phyloP scores from a whole-genome alignment of 2,329 filamentous ascomycete species.

The Aureobasidium subglaciale region DNA sequence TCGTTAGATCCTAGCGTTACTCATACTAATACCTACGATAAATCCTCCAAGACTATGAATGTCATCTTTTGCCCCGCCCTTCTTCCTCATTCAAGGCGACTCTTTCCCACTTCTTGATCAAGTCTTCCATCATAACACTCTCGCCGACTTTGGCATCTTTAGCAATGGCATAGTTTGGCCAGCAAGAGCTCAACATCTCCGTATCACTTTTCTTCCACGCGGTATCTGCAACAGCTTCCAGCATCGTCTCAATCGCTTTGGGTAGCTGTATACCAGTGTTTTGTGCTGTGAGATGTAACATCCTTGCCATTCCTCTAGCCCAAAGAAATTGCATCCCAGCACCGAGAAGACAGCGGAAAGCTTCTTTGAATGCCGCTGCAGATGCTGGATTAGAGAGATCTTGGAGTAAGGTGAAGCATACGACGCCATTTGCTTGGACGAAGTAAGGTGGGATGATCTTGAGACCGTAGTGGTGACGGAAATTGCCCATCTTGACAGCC shows the following conservation, averaged over 20 bases:
- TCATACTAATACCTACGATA: too few species aligned
- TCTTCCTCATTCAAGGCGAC: not conserved
- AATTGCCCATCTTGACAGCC: conserved; percentile 1
- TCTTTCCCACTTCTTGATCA: conserved; percentile 9
- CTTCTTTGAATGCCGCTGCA: conserved; percentile 11
- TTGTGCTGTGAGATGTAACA: conserved; percentile 8
- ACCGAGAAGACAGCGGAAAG: conserved; percentile 16
- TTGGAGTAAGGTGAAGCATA: conserved; percentile 12
- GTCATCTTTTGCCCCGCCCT: not conserved
- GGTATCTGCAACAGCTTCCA: not conserved
- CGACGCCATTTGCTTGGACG: conserved; percentile 2
- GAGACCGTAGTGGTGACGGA: conserved; percentile 15
- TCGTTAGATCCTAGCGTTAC: too few species aligned
- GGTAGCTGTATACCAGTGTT: not conserved
- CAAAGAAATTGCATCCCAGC: conserved; percentile 12
- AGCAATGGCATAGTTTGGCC: not conserved
- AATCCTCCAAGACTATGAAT: too few species aligned
- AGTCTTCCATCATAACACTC: not conserved
- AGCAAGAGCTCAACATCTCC: not conserved
- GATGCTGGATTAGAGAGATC: not conserved
- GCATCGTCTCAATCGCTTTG: not conserved
- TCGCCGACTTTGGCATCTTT: not conserved
- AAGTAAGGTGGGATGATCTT: conserved; percentile 14
- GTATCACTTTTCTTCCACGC: conserved; percentile 1
- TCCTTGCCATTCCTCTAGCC: conserved; percentile 12